Evolutionary conservation across 2,329 filamentous ascomycete species (phyloP).

Genomic region (Aciculosporium take): DNA sequence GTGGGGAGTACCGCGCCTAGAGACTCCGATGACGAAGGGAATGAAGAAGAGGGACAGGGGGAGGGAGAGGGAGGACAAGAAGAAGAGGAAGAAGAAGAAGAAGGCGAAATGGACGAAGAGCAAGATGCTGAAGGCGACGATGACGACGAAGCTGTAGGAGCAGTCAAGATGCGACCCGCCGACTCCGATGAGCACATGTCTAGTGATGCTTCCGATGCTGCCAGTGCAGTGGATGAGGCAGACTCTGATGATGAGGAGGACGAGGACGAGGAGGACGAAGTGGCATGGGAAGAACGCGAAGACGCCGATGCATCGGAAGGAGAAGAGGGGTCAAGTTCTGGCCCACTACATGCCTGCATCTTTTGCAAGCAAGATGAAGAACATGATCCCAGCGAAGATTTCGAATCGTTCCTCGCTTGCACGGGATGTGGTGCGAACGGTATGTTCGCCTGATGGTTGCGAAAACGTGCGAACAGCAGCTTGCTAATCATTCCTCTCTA

Average conservation of each 20-base stretch:
- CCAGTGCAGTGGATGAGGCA: slow-evolving; percentile 37
- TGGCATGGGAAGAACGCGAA: slow-evolving; percentile 4
- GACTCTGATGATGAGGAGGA: slow-evolving; percentile 39
- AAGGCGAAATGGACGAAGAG: slow-evolving; percentile 9
- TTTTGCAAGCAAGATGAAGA: slow-evolving; percentile 78
- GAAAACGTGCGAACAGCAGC: slow-evolving; percentile 6
- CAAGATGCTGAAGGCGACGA: slow-evolving; percentile 18
- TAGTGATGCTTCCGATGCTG: slow-evolving; percentile 30
- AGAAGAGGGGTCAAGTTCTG: slow-evolving; percentile 8
- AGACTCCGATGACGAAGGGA: slow-evolving; percentile 18
- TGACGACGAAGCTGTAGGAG: slow-evolving; percentile 37
- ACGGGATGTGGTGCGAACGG: slow-evolving; percentile 67
- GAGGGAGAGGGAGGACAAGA: slow-evolving; percentile 16
- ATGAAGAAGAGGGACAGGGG: slow-evolving; percentile 18
- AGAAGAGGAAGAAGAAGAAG: slow-evolving; percentile 17
- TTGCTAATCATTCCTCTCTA: slow-evolving; percentile 33
- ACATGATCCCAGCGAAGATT: slow-evolving; percentile 67
- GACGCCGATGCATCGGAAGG: slow-evolving; percentile 6
- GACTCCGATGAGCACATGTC: slow-evolving; percentile 35
- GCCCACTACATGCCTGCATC: slow-evolving; percentile 34
- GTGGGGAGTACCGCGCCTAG: slow-evolving; percentile 10
- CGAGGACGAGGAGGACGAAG: slow-evolving; percentile 13
- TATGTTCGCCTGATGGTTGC: slow-evolving; percentile 33
- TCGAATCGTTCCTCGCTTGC: slow-evolving; percentile 66
- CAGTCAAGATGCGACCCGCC: slow-evolving; percentile 41